These are phyloP conservation scores for Trametes villosa DNA, from an alignment of 768 basidiomycete species.

Conservation along the genomic window DNA sequence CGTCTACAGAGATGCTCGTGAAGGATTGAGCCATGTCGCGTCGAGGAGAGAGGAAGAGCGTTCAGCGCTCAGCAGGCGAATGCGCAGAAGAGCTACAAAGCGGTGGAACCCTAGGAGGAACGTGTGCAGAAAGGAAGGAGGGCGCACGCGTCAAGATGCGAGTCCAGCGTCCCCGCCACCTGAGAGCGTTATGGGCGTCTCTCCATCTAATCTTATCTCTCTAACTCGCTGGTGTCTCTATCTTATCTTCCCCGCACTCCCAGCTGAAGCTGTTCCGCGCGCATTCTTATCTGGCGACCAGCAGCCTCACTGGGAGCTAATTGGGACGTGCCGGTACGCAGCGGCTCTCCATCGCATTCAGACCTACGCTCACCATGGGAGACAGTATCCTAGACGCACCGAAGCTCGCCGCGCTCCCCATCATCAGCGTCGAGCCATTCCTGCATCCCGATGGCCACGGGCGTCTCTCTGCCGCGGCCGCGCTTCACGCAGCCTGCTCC, in stretches of 20 bases:
- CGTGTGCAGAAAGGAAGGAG: constrained; percentile 18
- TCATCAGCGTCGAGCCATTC: constrained; percentile 76
- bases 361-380: neutral
- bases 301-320: neutral
- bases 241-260: constrained; percentile 3
- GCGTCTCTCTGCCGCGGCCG: constrained; percentile 49
- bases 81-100: neutral
- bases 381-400: constrained; percentile 1
- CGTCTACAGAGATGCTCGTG: constrained; percentile 16
- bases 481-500: constrained; percentile 74
- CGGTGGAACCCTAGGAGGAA: neutral
- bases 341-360: neutral
- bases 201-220: constrained; percentile 19
- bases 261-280: neutral
- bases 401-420: constrained; percentile 52
- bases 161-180: neutral
- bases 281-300: neutral
- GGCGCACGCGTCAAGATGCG: constrained; percentile 19
- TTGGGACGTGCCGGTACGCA: neutral
- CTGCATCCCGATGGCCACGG: constrained; percentile 44
- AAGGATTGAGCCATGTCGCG: constrained; percentile 28
- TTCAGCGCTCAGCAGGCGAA: neutral
- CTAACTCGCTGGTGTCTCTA: neutral
- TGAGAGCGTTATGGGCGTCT: constrained; percentile 14
- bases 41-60: too few relatives aligned